Percentiles rank a stretch among this genome's conserved stretches.
Conservation (phyloP, 2,329 filamentous ascomycete species). For the Elsinoe arachidis region DNA sequence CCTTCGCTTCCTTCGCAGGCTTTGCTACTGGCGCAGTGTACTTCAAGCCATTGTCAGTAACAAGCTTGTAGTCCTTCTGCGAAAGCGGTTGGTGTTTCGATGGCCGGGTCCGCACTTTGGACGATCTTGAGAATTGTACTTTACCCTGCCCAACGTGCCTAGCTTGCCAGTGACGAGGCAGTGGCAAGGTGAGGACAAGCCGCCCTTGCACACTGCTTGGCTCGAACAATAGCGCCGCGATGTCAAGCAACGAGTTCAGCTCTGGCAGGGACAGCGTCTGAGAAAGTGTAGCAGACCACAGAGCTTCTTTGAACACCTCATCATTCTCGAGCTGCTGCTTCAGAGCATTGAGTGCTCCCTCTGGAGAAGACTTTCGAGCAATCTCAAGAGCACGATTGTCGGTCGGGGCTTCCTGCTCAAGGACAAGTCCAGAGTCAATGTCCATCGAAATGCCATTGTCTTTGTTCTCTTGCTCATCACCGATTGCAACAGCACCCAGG, state of each 20-base stretch:
- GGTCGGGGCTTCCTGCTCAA: slow-evolving; percentile 48
- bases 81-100: slow-evolving; percentile 19
- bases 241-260: slow-evolving; percentile 47
- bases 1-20: slow-evolving; percentile 16
- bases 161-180: slow-evolving; percentile 50
- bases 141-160: slow-evolving; percentile 44
- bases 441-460: slow-evolving; percentile 26
- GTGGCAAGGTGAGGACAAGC: slow-evolving; percentile 42
- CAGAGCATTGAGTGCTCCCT: slow-evolving; percentile 49
- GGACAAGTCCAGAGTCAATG: slow-evolving; percentile 41
- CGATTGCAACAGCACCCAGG: slow-evolving; percentile 51
- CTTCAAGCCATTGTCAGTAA: slow-evolving; percentile 23
- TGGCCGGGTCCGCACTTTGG: slow-evolving; percentile 21
- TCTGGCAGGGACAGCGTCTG: slow-evolving; percentile 44
- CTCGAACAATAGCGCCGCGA: slow-evolving; percentile 49
- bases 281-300: slow-evolving; percentile 50
- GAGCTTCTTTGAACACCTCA: slow-evolving; percentile 40
- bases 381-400: slow-evolving; percentile 46
- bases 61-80: slow-evolving; percentile 22
- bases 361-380: slow-evolving; percentile 47
- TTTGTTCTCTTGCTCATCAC: slow-evolving; percentile 33
- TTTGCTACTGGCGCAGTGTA: slow-evolving; percentile 25
- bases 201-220: slow-evolving; percentile 34
- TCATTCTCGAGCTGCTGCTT: slow-evolving; percentile 45
- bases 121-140: slow-evolving; percentile 23